Evolutionary conservation across 1,284 basidiomycete species (phyloP), one percentile per base, ranked within the genome.

Genomic region (Trametes sp.): DNA sequence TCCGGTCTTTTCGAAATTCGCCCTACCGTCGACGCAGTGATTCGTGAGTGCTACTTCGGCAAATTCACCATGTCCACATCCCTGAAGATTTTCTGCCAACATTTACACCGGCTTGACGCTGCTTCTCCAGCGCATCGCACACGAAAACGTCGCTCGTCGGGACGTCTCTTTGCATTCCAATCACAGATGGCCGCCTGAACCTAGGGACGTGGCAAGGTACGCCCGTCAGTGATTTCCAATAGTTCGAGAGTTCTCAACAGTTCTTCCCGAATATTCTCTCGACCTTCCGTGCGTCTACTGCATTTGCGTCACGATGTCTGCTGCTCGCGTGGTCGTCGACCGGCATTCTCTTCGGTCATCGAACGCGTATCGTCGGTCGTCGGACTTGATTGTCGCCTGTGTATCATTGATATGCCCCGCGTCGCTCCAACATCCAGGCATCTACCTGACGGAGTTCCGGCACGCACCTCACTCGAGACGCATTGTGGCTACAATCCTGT

Each of bases 171-270:
- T 89, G 90, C 14, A 82, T 97, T 29, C 95, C 95, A 4, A 95
- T 98, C 70, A 93, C 93, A 1, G 84, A 92, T 62, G 94, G 92
- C 2, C 82, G 83, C 50, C 79, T 97, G 65, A 94, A 92, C 68
- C 80, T 96, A 42, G 96, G 95, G 5, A 96, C 93, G 21, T 98
- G 95, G 95, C 95, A 97, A 83, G 94, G 90, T 83, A 48, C 66
- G 76, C 59, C n/a, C 7, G 4, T 7, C n/a, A 6, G 10, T n/a
- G 4, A 21, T 26, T 45, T 41, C 21, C 11, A 49, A 16, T 24
- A 24, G 10, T 44, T 31, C 26, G 9, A 8, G 14, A 41, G 10
- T n/a, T 14, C 4, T 14, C 16, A 36, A 36, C 35, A 14, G 11
- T n/a, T n/a, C n/a, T n/a, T n/a, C n/a, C n/a, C n/a, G n/a, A n/a